Conservation (phyloP, 2,329 filamentous ascomycete species). For the Capronia epimyces region DNA sequence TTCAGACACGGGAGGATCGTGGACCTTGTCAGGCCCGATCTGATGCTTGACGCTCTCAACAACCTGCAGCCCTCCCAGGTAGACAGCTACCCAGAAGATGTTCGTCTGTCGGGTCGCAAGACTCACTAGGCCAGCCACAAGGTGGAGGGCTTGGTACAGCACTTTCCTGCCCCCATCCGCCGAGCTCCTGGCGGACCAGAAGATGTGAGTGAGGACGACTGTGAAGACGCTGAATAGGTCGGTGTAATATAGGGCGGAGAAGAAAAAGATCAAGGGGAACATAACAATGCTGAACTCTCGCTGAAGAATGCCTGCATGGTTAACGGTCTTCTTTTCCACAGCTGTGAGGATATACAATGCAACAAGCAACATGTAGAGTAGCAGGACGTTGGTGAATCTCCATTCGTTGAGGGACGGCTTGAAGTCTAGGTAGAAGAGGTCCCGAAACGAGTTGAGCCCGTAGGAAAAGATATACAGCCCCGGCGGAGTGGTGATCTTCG, state of each 20-base stretch:
- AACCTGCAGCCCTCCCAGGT: conserved; percentile 43
- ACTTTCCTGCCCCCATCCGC: conserved; percentile 18
- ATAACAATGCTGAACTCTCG: conserved; percentile 52
- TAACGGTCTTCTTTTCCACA: conserved; percentile 46
- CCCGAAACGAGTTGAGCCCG: conserved; percentile 44
- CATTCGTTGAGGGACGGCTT: conserved; percentile 18
- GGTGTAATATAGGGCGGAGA: conserved; percentile 91
- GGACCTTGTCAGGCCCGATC: conserved; percentile 38
- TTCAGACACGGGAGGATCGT: conserved; percentile 47
- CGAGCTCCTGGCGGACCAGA: conserved; percentile 27
- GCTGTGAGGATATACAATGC: conserved; percentile 20
- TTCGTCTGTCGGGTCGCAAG: conserved; percentile 89
- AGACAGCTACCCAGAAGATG: conserved; percentile 77
- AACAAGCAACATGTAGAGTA: conserved; percentile 24
- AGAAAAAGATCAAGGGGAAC: conserved; percentile 92
- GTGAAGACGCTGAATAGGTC: conserved; percentile 76
- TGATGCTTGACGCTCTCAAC: conserved; percentile 32
- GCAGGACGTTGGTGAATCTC: conserved; percentile 20
- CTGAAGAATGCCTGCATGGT: conserved; percentile 38
- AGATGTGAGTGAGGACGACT: conserved; percentile 66
- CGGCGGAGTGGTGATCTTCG: conserved; percentile 94
- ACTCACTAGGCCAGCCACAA: conserved; percentile 58
- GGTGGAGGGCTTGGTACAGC: conserved; percentile 31
- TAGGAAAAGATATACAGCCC: conserved; percentile 63
- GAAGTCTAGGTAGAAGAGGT: conserved; percentile 42